phyloP scores from a whole-genome alignment of 2,329 filamentous ascomycete genomes.

The Aspergillus ochraceus region DNA sequence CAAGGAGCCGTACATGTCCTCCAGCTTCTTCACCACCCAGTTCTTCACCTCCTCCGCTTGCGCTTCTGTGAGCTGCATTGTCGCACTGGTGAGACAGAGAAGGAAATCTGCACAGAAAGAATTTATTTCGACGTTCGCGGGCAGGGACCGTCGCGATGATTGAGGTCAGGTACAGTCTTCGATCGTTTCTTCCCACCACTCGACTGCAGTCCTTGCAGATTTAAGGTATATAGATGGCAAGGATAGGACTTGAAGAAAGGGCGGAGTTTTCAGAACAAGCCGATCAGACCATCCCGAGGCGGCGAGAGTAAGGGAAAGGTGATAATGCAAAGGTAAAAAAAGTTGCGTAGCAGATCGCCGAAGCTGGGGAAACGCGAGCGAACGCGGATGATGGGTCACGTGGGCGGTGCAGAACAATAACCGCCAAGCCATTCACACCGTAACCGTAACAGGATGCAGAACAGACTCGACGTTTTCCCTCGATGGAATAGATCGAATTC shows the following conservation, averaged over 20 bases:
- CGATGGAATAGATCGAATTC: no score
- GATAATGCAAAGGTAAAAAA: not conserved
- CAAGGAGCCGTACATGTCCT: conserved; percentile 52
- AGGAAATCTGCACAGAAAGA: not conserved
- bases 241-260: not conserved
- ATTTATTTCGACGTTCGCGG: not conserved
- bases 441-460: no score
- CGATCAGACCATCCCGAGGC: conserved; percentile 6
- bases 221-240: not conserved
- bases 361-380: conserved; percentile 24
- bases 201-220: not conserved
- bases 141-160: not conserved
- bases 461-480: no score
- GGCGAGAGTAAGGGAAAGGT: not conserved
- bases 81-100: not conserved
- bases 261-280: not conserved
- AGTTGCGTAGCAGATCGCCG: conserved; percentile 12
- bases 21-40: conserved; percentile 60
- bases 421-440: not conserved
- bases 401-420: conserved; percentile 6
- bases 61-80: conserved; percentile 56
- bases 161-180: not conserved
- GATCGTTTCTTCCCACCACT: not conserved
- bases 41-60: conserved; percentile 55
- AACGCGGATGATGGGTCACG: conserved; percentile 20